These are phyloP conservation scores for Scedosporium aurantiacum DNA, from an alignment of 2,329 filamentous ascomycete genomes.

Conservation along the genomic window DNA sequence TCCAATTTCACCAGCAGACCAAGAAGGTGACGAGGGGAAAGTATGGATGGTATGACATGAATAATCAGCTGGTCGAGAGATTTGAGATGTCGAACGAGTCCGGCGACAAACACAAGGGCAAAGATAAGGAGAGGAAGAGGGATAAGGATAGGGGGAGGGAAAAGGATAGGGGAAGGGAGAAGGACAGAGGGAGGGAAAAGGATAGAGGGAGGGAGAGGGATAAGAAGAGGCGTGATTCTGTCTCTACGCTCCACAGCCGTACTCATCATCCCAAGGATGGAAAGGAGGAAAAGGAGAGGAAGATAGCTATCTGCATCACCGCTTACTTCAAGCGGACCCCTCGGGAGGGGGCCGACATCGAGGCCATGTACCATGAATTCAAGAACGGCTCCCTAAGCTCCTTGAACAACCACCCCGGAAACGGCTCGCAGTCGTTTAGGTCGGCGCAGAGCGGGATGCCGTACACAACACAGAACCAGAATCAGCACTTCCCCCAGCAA, in stretches of 20 bases:
- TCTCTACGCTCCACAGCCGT: not conserved
- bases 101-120: constrained; percentile 5
- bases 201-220: not conserved
- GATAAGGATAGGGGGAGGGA: constrained; percentile 13
- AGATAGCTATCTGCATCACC: constrained; percentile 27
- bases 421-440: not conserved
- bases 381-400: constrained; percentile 7
- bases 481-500: constrained; percentile 1
- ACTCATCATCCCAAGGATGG: constrained; percentile 14
- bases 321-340: constrained; percentile 35
- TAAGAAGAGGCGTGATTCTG: not conserved
- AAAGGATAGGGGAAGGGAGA: constrained; percentile 2
- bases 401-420: not conserved
- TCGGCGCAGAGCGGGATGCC: not conserved
- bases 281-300: constrained; percentile 16
- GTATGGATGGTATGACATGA: constrained; percentile 9
- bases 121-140: constrained; percentile 6
- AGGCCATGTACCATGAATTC: constrained; percentile 16
- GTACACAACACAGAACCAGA: not conserved
- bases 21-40: constrained; percentile 16
- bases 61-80: constrained; percentile 9
- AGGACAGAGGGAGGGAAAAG: not conserved
- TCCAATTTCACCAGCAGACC: constrained; percentile 31
- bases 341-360: constrained; percentile 18
- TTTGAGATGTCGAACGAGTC: constrained; percentile 1